Base-by-base conservation (phyloP, 108 stramenopile species). In the Cyclotella sp. region DNA sequence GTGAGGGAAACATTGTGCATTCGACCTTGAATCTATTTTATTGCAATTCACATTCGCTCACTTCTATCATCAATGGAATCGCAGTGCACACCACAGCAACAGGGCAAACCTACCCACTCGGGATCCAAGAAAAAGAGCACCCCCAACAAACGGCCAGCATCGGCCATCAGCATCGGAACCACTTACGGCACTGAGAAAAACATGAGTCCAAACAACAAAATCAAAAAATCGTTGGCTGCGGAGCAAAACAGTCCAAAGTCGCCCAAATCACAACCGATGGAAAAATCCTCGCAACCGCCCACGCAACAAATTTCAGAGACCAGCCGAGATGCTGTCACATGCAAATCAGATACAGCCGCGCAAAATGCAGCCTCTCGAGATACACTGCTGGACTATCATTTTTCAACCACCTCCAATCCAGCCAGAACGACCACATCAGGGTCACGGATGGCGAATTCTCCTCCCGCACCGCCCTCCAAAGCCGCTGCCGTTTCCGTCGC, bases 111-210 rank as follows among this genome's bases (percentile, higher is more conserved):
- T 6, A 2, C 51, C 39, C n/a, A 9, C 39, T 34, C 42, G 47
- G 21, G 12, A 39, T 63, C 62, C 12, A 75, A 71, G 61, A 82
- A 82, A 63, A 82, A 82, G 74, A 70, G 68, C 54, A 82, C 81
- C 13, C 81, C 81, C 47, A 74, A 63, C 41, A 75, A 75, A 73
- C 69, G 72, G 9, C 74, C 81, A 0, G 68, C 53, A 24, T 82
- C 81, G 30, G 73, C 81, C 39, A 82, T 75, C 29, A 62, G 70
- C 58, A 63, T 44, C 18, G 18, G 55, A 6, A 34, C 40, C 29
- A 19, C 26, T 22, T n/a, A 0, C 57, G 43, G 24, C 40, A 58
- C 12, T 16, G 53, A 55, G 11, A 7, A 22, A 70, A 58, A 19
- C 55, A 41, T 39, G 4, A 34, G 58, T 24, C 58, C 44, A 66